A percentile compares a stretch with the other conserved stretches of the same genome.
These are phyloP conservation scores for Scheffersomyces ergatensis DNA, from an alignment of 805 yeast species.

Conservation along the genomic window DNA sequence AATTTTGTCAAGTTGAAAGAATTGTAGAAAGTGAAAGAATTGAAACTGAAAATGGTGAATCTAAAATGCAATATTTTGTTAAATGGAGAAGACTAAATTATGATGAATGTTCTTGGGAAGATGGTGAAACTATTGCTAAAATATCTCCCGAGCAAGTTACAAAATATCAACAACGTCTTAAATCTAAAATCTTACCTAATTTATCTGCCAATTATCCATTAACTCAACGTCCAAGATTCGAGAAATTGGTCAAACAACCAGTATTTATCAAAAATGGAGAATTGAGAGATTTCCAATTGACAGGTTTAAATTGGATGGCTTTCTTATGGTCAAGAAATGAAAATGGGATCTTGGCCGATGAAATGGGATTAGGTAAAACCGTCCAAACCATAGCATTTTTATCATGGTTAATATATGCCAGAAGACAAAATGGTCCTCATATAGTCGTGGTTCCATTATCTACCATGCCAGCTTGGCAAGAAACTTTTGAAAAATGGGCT, in stretches of 20 bases:
- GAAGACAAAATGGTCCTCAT: conserved; percentile 98
- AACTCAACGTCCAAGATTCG: conserved; percentile 78
- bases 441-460: conserved; percentile 93
- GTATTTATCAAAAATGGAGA: conserved; percentile 86
- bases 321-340: conserved; percentile 96
- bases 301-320: conserved; percentile 99
- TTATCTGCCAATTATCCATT: conserved; percentile 74
- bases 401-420: conserved; percentile 91
- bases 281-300: conserved; percentile 93
- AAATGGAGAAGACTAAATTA: conserved; percentile 94
- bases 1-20: conserved; percentile 84
- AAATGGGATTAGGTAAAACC: conserved; percentile 98
- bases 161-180: conserved; percentile 74
- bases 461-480: conserved; percentile 99
- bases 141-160: conserved; percentile 82
- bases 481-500: conserved; percentile 96
- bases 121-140: conserved; percentile 81
- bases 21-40: conserved; percentile 83
- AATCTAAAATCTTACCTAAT: conserved; percentile 81
- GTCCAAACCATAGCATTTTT: conserved; percentile 94
- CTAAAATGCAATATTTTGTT: conserved; percentile 75
- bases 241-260: conserved; percentile 84
- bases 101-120: conserved; percentile 97
- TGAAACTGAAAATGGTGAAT: conserved; percentile 58
- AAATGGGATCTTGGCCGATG: conserved; percentile 96